Conservation (phyloP, 495 filamentous ascomycete species). For the Penicillium fimorum region DNA sequence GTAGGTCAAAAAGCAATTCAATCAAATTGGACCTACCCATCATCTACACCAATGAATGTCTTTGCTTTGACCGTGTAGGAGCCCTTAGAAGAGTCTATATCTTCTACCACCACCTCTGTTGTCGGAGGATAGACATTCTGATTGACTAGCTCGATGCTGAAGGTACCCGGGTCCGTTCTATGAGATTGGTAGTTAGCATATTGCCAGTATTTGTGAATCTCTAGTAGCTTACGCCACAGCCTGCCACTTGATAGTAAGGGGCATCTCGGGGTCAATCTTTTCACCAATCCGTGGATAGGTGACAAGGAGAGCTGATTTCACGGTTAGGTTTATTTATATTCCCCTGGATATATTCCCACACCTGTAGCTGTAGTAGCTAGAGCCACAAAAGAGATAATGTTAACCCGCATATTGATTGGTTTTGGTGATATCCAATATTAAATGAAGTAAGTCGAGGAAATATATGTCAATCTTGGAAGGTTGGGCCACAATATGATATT, state of each 20-base stretch:
- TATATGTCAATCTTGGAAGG: background rate
- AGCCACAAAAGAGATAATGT: slow-evolving; percentile 19
- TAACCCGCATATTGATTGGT: slow-evolving; percentile 20
- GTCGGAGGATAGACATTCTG: slow-evolving; percentile 36
- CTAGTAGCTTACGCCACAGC: slow-evolving; percentile 24
- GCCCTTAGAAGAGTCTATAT: slow-evolving; percentile 28
- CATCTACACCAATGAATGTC: slow-evolving; percentile 19
- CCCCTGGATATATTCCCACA: background rate
- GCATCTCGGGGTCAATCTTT: slow-evolving; percentile 23
- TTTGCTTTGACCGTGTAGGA: slow-evolving; percentile 32
- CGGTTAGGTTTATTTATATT: background rate
- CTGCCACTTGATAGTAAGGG: slow-evolving; percentile 34
- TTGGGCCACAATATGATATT: background rate
- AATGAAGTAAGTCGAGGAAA: background rate
- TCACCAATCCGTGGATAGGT: slow-evolving; percentile 26
- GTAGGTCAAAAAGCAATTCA: background rate
- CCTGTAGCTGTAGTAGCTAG: slow-evolving; percentile 24
- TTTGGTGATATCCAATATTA: background rate
- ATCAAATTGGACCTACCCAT: slow-evolving; percentile 19
- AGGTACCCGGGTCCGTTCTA: slow-evolving; percentile 36
- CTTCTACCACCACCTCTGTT: slow-evolving; percentile 37
- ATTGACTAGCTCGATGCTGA: slow-evolving; percentile 39
- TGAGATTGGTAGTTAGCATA: background rate
- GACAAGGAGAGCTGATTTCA: slow-evolving; percentile 24
- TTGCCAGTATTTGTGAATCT: background rate